A percentile compares a stretch with the other conserved stretches of the same genome.
Conservation (phyloP, 805 yeast species). For the Starmerella cellae region DNA sequence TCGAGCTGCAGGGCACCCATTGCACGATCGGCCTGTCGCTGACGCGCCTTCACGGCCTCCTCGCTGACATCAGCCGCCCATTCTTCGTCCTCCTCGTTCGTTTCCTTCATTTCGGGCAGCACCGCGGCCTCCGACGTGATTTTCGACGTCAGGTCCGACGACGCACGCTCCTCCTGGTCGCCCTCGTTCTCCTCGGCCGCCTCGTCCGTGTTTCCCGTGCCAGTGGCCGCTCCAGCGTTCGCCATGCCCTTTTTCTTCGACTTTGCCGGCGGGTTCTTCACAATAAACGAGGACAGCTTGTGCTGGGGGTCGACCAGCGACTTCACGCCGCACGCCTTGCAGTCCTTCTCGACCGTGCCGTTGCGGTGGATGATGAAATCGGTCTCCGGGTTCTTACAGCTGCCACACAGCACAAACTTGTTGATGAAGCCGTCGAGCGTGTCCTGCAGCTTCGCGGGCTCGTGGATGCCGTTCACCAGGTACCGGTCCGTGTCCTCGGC, state of each 20-base stretch:
- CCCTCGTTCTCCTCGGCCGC: conserved; percentile 23
- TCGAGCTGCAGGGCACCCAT: conserved; percentile 27
- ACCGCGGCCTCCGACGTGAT: conserved; percentile 75
- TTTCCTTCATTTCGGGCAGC: conserved; percentile 39
- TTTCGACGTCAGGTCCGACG: conserved; percentile 62
- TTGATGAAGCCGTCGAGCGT: conserved; percentile 84
- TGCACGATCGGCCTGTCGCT: conserved; percentile 59
- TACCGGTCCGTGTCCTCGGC: conserved; percentile 73
- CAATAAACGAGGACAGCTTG: conserved; percentile 71
- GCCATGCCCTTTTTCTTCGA: conserved; percentile 65
- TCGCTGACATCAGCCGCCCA: conserved; percentile 97
- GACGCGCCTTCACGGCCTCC: conserved; percentile 89
- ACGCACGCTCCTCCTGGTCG: conserved; percentile 39
- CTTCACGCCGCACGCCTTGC: conserved; percentile 96
- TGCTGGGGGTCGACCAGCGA: conserved; percentile 73
- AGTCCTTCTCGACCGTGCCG: conserved; percentile 70
- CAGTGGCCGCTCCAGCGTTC: conserved; percentile 40
- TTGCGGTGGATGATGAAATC: conserved; percentile 69
- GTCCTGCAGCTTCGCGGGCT: conserved; percentile 80
- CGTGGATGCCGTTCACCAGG: conserved; percentile 90
- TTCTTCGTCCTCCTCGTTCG: conserved; percentile 64
- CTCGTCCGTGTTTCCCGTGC: conserved; percentile 22
- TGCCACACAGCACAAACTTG: conserved; percentile 84
- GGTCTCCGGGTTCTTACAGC: conserved; percentile 96
- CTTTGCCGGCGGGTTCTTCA: conserved; percentile 65